Base-by-base conservation (phyloP, 148 eudicot genomes). In the Rhododendron ovatum region DNA sequence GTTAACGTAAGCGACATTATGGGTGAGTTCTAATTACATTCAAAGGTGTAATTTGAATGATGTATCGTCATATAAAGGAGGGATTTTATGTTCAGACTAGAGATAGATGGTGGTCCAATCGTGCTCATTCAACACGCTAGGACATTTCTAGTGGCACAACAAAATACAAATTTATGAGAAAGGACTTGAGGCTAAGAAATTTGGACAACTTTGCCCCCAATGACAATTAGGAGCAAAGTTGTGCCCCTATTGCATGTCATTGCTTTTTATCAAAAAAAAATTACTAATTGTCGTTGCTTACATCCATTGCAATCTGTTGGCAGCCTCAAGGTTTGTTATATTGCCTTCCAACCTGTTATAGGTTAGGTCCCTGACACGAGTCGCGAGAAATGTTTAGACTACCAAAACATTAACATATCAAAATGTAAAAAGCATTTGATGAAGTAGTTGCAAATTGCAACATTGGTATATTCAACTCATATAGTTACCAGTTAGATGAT, bases 271-370 rank as follows among this genome's bases (percentile, higher is more conserved):
- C 2, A 8, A 47, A 9, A 45, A 45, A 45, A 47, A 47, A 47
- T 0, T 47, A 7, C 50, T 47, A 7, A 47, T 47, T 47, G n/a
- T 41, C 51, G 37, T 74, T 78, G 48, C 96, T 90, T 90, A 93
- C 95, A 93, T 9, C 57, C 39, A 13, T 57, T 87, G 53, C 71
- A 89, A 7, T n/a, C 22, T 63, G 17, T 41, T 12, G 53, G 90
- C 84, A 43, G 59, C 81, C 11, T 69, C 83, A 75, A 90, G 86
- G 48, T 86, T 33, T 35, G 93, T 91, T 41, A 93, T 85, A 45
- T 65, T 67, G 61, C 93, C 98, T 50, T 82, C 83, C 87, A 57
- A 18, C 61, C 7, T 57, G 61, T 57, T 57, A 57, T 57, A 57
- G 61, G 5, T 57, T 57, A 57, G 61, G 61, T 57, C 61, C 61